Evolutionary conservation across 192 early-diverging fungal genomes (phyloP).

Genomic region (Umbelopsis vinacea): DNA sequence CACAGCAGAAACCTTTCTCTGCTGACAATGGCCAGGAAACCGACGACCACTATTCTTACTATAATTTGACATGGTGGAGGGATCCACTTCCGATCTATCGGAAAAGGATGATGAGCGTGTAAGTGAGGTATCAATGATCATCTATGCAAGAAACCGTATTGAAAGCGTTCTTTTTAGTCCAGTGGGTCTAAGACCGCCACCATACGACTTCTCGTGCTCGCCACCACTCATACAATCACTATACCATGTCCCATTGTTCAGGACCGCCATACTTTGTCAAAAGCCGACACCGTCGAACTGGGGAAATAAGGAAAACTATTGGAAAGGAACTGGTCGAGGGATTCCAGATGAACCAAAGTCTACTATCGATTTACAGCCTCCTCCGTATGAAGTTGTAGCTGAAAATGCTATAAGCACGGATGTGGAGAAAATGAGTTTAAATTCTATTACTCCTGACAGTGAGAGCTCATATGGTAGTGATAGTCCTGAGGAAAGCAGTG

Average conservation of each 20-base stretch:
- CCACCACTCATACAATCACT: conserved; percentile 44
- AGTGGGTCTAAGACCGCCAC: conserved; percentile 36
- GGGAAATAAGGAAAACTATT: conserved; percentile 42
- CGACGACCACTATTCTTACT: conserved; percentile 4
- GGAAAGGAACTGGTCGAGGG: conserved; percentile 40
- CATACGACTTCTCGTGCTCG: conserved; percentile 30
- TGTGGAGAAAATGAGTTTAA: neutral
- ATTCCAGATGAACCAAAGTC: conserved; percentile 6
- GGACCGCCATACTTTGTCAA: conserved; percentile 33
- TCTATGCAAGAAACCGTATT: neutral
- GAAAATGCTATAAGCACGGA: neutral
- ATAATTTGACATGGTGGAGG: conserved; percentile 32
- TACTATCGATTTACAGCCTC: neutral
- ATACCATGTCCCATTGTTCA: conserved; percentile 46
- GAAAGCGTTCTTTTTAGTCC: conserved; percentile 32
- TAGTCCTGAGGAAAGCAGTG: neutral
- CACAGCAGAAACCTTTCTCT: too few relatives aligned
- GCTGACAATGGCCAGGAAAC: neutral
- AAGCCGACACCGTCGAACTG: conserved; percentile 39
- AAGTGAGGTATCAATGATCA: neutral
- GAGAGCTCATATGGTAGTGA: neutral
- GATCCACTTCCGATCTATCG: conserved; percentile 31
- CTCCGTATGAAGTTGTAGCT: neutral
- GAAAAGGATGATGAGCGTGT: conserved; percentile 17
- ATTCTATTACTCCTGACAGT: neutral